Evolutionary conservation across 768 basidiomycete species (phyloP).

Genomic region (Filobasidium floriforme): DNA sequence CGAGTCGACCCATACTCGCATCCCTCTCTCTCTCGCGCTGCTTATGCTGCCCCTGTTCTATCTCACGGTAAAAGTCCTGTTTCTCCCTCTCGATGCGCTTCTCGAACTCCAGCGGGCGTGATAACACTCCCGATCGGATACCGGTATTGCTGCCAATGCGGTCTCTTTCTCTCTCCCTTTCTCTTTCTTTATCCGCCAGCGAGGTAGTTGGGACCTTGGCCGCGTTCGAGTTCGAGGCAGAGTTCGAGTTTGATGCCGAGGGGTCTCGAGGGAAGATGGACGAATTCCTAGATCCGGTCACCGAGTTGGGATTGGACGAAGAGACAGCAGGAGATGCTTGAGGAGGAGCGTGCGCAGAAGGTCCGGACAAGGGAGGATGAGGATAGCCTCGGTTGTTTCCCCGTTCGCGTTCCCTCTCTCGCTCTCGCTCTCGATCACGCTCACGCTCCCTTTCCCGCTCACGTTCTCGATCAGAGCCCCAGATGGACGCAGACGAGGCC

Average conservation of each 20-base stretch:
- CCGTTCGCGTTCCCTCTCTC: not conserved
- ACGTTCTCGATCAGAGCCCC: not conserved
- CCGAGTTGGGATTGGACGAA: not conserved
- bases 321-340: not conserved
- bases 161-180: no score
- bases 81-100: no score
- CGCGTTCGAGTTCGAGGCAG: not conserved
- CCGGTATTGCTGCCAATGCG: no score
- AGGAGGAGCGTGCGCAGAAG: not conserved
- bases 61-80: no score
- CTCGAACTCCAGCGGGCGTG: no score
- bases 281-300: no score
- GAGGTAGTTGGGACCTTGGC: no score
- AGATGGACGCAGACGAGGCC: not conserved
- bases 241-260: not conserved
- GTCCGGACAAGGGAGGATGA: not conserved
- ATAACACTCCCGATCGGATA: no score
- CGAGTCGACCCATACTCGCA: no score
- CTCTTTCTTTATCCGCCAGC: no score
- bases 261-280: not conserved
- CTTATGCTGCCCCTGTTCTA: no score
- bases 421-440: not conserved
- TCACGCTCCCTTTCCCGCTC: constrained; percentile 3
- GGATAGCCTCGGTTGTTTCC: not conserved
- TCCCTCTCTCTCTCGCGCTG: no score